Base-by-base conservation (phyloP, 345 rosid genomes). In the Arabis alpina region DNA sequence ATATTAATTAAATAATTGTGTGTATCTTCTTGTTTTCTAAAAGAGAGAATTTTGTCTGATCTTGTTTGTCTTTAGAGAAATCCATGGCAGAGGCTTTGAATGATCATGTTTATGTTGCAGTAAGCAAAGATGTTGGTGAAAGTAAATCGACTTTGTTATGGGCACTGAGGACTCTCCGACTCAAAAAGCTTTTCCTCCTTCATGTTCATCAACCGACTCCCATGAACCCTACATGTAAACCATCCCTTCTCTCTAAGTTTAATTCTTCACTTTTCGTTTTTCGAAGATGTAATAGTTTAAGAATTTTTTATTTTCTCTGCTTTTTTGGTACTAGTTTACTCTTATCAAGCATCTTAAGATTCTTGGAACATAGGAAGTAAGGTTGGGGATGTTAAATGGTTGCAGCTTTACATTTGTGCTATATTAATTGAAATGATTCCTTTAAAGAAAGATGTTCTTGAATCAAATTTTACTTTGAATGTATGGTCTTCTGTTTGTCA, bases 21-120 rank as follows among this genome's bases (percentile, higher is more conserved):
- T 43, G 28, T 47, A 66, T 66, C 66, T 24, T 64, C 53, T 73
- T 40, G 27, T 41, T 50, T 50, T 34, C 42, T 43, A 44, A 52
- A 73, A 74, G 55, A 60, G 40, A 68, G 74, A 68, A 74, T 36
- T 28, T 51, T 58, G 61, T 42, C 72, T 41, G 12, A 32, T 32
- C 36, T 6, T 54, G 42, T 11, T 10, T 48, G 25, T 37, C 57
- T 24, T n/a, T 16, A 13, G 66, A 65, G 44, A 41, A 48, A 37
- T 42, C 72, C 39, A 75, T 81, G 77, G 81, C 80, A 24, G 45
- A 42, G 30, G 56, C 2, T 57, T 53, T 36, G 45, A 69, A 32
- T 69, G 61, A 83, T 25, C 77, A 85, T 0, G 74, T 88, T 10
- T 88, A 80, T 61, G 83, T 86, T 72, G 91, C 91, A 30, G 87